Evolutionary conservation across 2,329 filamentous ascomycete genomes (phyloP).

Genomic region (Diaporthe ampelina): DNA sequence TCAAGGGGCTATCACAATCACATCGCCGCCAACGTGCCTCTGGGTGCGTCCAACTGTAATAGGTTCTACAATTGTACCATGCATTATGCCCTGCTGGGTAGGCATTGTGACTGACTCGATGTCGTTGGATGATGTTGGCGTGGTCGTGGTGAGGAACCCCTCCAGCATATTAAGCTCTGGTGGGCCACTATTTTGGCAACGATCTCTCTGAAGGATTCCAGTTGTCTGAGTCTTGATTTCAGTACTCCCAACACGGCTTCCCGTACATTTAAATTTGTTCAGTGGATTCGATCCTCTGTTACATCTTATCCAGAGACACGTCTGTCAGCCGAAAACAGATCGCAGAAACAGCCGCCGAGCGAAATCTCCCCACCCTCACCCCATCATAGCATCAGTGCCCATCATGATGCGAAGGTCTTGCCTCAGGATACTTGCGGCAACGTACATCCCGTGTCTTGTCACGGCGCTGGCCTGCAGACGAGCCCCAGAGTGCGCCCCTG

Average conservation of each 20-base stretch:
- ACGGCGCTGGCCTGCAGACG: slow-evolving; percentile 15
- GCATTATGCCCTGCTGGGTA: neutral
- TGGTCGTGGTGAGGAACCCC: neutral
- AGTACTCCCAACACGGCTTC: no score
- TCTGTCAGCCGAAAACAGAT: neutral
- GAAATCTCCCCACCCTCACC: no score
- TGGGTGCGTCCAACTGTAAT: neutral
- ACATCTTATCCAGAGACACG: no score
- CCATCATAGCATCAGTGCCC: neutral
- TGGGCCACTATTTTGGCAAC: neutral
- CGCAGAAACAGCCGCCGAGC: neutral
- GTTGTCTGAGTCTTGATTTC: neutral
- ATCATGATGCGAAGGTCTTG: neutral
- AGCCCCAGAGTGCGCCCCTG: slow-evolving; percentile 10
- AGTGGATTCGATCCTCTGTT: neutral
- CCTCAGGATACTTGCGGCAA: neutral
- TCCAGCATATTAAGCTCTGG: neutral
- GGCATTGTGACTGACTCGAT: slow-evolving; percentile 17
- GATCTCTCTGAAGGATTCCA: neutral
- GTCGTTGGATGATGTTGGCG: neutral
- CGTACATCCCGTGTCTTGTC: neutral
- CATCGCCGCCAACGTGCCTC: slow-evolving; percentile 28
- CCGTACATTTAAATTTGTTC: neutral
- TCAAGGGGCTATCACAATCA: slow-evolving; percentile 34
- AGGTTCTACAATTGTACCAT: neutral